These are phyloP conservation scores for Acanthamoeba sp. DNA, from an alignment of 208 protist species.

Conservation along the genomic window DNA sequence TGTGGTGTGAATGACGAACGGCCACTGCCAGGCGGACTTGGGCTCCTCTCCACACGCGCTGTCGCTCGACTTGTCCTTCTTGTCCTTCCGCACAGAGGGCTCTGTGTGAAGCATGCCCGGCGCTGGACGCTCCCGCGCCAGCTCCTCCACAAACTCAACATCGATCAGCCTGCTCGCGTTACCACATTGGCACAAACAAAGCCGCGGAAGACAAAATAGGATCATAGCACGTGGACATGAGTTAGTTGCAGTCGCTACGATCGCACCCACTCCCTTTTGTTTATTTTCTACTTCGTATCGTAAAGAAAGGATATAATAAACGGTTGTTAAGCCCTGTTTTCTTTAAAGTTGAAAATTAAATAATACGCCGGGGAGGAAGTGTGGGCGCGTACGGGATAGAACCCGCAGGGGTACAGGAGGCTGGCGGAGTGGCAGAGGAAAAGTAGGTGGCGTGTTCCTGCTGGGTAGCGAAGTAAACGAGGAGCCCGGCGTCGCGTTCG, in stretches of 20 bases:
- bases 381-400: not conserved
- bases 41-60: not conserved
- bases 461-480: not conserved
- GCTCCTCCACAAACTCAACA: constrained; percentile 33
- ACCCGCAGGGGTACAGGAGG: not conserved
- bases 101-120: not conserved
- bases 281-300: too few relatives aligned
- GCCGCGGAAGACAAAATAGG: too few relatives aligned
- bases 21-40: constrained; percentile 11
- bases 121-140: not conserved
- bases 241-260: too few relatives aligned
- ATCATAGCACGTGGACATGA: too few relatives aligned
- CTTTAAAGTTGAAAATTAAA: not conserved
- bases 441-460: not conserved
- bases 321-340: not conserved
- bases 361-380: not conserved
- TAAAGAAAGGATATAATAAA: too few relatives aligned
- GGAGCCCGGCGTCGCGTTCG: not conserved
- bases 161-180: not conserved
- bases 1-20: constrained; percentile 30
- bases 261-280: too few relatives aligned
- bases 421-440: too few relatives aligned
- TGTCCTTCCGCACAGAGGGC: not conserved
- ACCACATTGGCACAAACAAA: too few relatives aligned
- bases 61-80: constrained; percentile 20